phyloP scores from a whole-genome alignment of 371 early-diverging fungal genomes.

The Zopfochytrium polystomum region DNA sequence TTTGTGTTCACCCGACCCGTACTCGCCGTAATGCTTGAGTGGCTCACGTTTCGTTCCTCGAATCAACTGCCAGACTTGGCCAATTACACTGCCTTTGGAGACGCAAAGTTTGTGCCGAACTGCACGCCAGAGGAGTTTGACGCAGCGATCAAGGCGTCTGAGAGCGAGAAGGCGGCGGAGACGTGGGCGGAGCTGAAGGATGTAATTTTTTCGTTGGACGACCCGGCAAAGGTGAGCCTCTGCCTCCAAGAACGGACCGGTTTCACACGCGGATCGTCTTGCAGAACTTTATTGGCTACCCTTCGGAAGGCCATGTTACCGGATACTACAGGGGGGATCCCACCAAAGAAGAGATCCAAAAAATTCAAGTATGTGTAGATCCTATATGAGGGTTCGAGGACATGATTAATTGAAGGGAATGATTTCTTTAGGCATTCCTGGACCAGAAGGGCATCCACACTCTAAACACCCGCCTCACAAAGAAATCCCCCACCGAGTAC shows the following conservation, averaged over 20 bases:
- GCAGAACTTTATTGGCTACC: slow-evolving; percentile 53
- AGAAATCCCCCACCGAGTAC: slow-evolving; percentile 35
- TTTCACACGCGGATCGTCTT: no score
- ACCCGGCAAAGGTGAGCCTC: no score
- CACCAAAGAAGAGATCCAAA: slow-evolving; percentile 51
- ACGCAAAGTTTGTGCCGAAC: slow-evolving; percentile 64
- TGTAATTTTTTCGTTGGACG: slow-evolving; percentile 45
- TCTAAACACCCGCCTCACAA: slow-evolving; percentile 49
- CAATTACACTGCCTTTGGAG: slow-evolving; percentile 64
- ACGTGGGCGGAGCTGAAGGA: slow-evolving; percentile 37
- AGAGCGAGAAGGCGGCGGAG: slow-evolving; percentile 22
- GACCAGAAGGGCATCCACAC: slow-evolving; percentile 38
- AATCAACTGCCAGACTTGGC: slow-evolving; percentile 44
- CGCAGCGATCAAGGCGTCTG: slow-evolving; percentile 44
- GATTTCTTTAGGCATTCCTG: slow-evolving; percentile 48
- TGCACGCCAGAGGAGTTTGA: slow-evolving; percentile 28
- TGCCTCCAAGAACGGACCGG: no score
- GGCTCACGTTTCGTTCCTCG: slow-evolving; percentile 3
- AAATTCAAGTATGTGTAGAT: no score
- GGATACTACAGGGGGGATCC: slow-evolving; percentile 56
- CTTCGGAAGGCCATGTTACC: slow-evolving; percentile 59
- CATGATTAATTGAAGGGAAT: no score
- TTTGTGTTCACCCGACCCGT: neutral
- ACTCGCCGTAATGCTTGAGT: neutral
- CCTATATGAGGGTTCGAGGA: no score